Base-by-base conservation (phyloP, 2,329 filamentous ascomycete genomes). In the Fusarium cicatricum region DNA sequence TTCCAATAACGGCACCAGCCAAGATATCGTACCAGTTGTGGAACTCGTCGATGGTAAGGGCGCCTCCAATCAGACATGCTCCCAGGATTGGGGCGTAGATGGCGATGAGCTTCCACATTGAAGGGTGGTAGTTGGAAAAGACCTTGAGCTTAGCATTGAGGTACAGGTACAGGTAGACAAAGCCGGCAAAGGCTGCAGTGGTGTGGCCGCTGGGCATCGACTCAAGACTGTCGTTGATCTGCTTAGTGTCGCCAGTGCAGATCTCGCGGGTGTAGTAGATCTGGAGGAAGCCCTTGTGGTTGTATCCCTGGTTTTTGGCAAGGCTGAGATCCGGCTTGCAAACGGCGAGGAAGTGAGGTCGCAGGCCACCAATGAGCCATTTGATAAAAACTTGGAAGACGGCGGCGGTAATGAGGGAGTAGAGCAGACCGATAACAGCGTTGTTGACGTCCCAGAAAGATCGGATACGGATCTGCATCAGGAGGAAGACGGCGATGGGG, bases 61-160 rank as follows among this genome's bases (percentile, higher is more conserved):
- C 84, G 6, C 88, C 88, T 2, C 83, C 88, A 37, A 92, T 90
- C 3, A 92, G 76, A 3, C 79, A 80, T 0, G 89, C 89, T 3
- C 85, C 87, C 0, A 92, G 82, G 3, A 92, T 74, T 0, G 90
- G 89, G 0, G 84, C 80, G 66, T 88, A 89, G 19, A 85, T 77
- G 14, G 79, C 82, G 28, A 89, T 77, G 11, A 91, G 74, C 75
- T 91, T 91, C 89, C 89, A 91, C 81, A 90, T 85, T 11, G 85
- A 79, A 0, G 89, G 85, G 69, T 91, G 89, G 70, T 89, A 88
- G 77, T 90, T 88, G 60, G 84, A 77, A 65, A 87, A 91, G 51
- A 91, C 83, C 79, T 91, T 92, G 62, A 92, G 80, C 77, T 92
- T 92, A 41, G 87, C 89, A 72, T 92, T 92, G 38, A 92, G 82